These are phyloP conservation scores for Inonotus hispidus DNA, from an alignment of 1,284 basidiomycete genomes.

Conservation along the genomic window DNA sequence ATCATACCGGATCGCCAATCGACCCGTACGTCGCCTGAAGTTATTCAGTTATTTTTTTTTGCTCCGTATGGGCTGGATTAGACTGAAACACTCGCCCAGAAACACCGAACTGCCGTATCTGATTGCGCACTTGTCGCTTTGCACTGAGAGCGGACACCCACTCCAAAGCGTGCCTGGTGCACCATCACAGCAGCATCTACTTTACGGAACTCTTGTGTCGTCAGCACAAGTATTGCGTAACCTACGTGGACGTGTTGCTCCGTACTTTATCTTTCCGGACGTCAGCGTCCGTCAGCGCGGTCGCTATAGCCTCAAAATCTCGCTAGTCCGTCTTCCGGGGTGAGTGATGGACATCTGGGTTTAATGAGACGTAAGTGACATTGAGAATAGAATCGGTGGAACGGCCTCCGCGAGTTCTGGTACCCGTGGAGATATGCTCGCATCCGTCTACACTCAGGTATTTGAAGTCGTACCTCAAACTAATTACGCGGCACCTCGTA, in stretches of 20 bases:
- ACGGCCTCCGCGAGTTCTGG: conserved; percentile 24
- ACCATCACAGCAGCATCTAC: conserved; percentile 48
- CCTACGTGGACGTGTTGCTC: conserved; percentile 66
- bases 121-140: conserved; percentile 71
- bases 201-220: conserved; percentile 83
- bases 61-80: neutral
- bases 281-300: conserved; percentile 78
- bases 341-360: conserved; percentile 36
- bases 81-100: conserved; percentile 16
- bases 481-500: conserved; percentile 77
- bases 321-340: conserved; percentile 73
- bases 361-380: neutral
- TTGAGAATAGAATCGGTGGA: conserved; percentile 8
- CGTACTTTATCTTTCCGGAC: conserved; percentile 88
- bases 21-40: conserved; percentile 52
- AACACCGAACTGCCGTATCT: conserved; percentile 73
- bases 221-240: conserved; percentile 74
- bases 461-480: conserved; percentile 73
- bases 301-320: conserved; percentile 69
- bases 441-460: conserved; percentile 59
- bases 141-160: conserved; percentile 53
- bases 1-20: conserved; percentile 58
- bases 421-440: conserved; percentile 54
- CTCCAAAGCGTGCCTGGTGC: conserved; percentile 47
- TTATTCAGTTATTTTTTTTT: neutral